These are phyloP conservation scores for Annulohypoxylon truncatum DNA, from an alignment of 2,329 filamentous ascomycete species.

Conservation along the genomic window DNA sequence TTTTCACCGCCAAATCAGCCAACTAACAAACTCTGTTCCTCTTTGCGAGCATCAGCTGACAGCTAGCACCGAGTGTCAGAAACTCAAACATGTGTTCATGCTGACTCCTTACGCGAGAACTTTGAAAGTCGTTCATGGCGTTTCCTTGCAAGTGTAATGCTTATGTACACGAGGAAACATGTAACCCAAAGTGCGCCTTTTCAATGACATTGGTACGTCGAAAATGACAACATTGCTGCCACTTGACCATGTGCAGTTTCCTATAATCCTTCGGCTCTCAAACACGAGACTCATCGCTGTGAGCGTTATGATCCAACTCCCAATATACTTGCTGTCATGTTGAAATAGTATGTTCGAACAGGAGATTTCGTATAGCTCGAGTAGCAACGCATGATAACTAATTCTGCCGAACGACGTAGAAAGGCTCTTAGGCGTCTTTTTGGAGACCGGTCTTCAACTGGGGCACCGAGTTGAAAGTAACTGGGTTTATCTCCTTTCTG, in stretches of 20 bases:
- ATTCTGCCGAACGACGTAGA: background rate
- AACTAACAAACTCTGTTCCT: background rate
- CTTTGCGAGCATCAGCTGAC: conserved; percentile 18
- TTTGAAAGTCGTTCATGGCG: background rate
- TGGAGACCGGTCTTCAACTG: background rate
- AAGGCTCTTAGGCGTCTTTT: background rate
- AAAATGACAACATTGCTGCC: background rate
- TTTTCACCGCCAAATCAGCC: conserved; percentile 25
- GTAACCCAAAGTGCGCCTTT: conserved; percentile 4
- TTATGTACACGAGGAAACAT: background rate
- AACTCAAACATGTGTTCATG: background rate
- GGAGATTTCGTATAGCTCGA: background rate
- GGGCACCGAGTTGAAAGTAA: conserved; percentile 11
- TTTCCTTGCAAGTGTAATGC: background rate
- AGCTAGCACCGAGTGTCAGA: conserved; percentile 4
- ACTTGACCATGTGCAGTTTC: background rate
- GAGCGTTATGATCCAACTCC: background rate
- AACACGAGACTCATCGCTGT: background rate
- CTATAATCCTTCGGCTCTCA: background rate
- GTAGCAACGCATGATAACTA: conserved; percentile 9
- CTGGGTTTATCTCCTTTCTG: too few species aligned
- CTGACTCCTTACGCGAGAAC: background rate
- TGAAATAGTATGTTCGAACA: background rate
- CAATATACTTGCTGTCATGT: background rate
- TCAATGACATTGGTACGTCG: background rate